Base-by-base conservation (phyloP, 1,139 yeast genomes). In the Geotrichum australiense region DNA sequence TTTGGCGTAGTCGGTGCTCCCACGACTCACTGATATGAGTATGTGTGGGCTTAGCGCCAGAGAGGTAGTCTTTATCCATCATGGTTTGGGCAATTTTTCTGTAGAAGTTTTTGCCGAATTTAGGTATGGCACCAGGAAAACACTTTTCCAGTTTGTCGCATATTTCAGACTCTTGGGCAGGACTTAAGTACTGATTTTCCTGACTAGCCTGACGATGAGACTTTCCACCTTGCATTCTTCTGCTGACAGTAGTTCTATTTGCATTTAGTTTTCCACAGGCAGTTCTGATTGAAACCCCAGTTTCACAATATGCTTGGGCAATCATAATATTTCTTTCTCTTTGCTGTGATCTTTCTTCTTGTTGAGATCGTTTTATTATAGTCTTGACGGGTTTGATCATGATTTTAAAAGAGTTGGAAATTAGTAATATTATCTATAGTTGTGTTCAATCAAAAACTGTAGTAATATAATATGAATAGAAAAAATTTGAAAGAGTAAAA, bases 201-300 rank as follows among this genome's bases (percentile, higher is more conserved):
- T 35, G 35, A 24, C 36, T 29, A 7, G 43, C 43, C 16, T 40
- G 36, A 4, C 31, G 22, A 20, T 40, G 43, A n/a, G 43, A 40
- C 22, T 24, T 29, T 3, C 43, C 43, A 8, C 43, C 43, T 16
- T 34, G 28, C 4, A 39, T 24, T 22, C 43, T 27, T 35, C 43
- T 20, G 18, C 31, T 34, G 10, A 39, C 35, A 10, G 43, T 39
- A 10, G 43, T 34, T 14, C 43, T 31, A 19, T 39, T 39, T 12
- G 39, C 43, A 5, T 39, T 35, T 14, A 35, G 31, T 29, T 29
- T 39, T 5, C 34, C 24, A 4, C 42, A 39, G 11, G 42, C 37
- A 18, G 33, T 22, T 6, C 42, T 23, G 18, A 39, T 26, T 6
- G 42, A 39, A 10, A 39, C 16, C 5, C 41, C 41, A 6, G 22